Conservation (phyloP, 441 rosid species). For the Dalechampia spathulata region DNA sequence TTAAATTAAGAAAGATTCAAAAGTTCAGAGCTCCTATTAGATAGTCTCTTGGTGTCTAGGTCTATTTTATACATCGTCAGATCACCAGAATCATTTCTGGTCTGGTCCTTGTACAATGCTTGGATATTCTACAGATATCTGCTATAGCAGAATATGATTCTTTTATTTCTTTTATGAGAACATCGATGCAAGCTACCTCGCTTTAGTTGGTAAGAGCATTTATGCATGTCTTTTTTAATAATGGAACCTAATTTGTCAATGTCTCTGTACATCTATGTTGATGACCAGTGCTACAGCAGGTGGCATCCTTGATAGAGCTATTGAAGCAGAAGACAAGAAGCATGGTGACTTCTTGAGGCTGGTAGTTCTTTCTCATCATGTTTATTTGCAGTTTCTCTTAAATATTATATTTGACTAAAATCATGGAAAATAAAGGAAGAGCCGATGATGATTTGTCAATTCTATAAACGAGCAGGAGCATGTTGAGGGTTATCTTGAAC, state of each 20-base stretch:
- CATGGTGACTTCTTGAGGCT: conserved; percentile 91
- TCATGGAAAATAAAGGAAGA: neutral
- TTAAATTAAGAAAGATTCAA: too few species aligned
- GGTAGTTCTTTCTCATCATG: conserved; percentile 31
- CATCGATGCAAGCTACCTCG: too few species aligned
- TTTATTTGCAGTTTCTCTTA: neutral
- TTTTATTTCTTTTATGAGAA: too few species aligned
- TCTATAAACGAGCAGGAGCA: conserved; percentile 51
- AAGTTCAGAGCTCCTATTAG: too few species aligned
- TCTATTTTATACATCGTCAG: too few species aligned
- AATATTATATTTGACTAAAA: conserved; percentile 1
- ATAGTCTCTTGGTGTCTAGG: too few species aligned
- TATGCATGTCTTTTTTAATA: neutral
- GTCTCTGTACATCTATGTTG: conserved; percentile 1
- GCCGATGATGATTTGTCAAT: neutral
- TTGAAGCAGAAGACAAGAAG: conserved; percentile 79
- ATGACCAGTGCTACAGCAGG: conserved; percentile 67
- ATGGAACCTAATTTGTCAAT: neutral
- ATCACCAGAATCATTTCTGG: too few species aligned
- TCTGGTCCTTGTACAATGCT: too few species aligned
- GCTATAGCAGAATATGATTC: too few species aligned
- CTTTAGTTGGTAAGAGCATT: neutral
- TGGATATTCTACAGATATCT: too few species aligned
- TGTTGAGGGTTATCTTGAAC: conserved; percentile 87
- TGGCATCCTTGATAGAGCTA: conserved; percentile 89